Evolutionary conservation across 2,329 filamentous ascomycete species (phyloP), one percentile per base, ranked within the genome.

Genomic region (Lasiodiplodia sp.): DNA sequence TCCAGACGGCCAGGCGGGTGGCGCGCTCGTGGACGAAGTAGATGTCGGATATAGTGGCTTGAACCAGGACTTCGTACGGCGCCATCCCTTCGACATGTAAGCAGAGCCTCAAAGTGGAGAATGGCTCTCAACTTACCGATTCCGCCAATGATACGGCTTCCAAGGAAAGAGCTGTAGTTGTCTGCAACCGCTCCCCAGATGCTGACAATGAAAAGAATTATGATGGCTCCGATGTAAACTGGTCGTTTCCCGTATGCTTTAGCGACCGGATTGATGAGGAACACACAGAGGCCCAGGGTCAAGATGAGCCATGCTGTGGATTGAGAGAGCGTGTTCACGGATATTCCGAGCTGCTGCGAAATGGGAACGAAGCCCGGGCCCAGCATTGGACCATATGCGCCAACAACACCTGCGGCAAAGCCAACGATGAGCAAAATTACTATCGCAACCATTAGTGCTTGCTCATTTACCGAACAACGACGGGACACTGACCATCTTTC

Each of bases 401-500:
- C 84, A 3, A 85, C 83, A 0, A 86, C 81, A 7, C 80, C 81
- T 1, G 84, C 83, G 0, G 80, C 80, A 57, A 85, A 77, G 38
- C 80, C 80, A 4, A 83, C 81, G 70, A 85, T 82, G 67, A 88
- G 83, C 69, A 93, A 91, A 75, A 95, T 93, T 66, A 92, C 53
- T 56, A 18, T 18, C 31, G 2, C 31, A 31, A 2, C 1, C 31
- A 31, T 31, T 7, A 31, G 31, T 31, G 7, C 31, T 31, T 7
- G 31, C 31, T 31, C 31, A 10, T n/a, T 52, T 52, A 1, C 7
- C 7, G 2, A 1, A 6, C 25, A 12, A 37, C 8, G 28, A n/a
- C 18, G 53, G 16, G 28, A 18, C 21, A 55, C 53, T n/a, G 18
- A 56, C 73, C 4, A 77, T 97, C 94, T 74, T 93, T 91, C 73